phyloP scores from a whole-genome alignment of 176 grass and related monocot genomes.

The Rhipidocladum racemiflorum region DNA sequence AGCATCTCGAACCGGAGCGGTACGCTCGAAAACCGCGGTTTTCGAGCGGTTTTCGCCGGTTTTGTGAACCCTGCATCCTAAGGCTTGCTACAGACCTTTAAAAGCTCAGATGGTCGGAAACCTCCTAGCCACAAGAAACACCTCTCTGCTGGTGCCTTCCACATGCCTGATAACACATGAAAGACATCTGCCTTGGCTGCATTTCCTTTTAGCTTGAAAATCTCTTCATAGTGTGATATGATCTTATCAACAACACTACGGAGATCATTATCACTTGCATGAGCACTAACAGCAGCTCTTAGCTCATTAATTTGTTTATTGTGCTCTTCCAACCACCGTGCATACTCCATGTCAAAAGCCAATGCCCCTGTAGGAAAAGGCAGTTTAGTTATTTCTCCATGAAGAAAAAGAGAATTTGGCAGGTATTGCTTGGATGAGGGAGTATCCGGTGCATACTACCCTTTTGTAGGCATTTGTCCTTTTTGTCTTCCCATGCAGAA shows the following conservation, averaged over 20 bases:
- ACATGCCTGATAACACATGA: constrained; percentile 98
- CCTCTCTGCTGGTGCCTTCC: constrained; percentile 96
- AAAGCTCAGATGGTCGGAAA: constrained; percentile 87
- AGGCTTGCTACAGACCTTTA: constrained; percentile 59
- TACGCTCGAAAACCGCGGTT: no score
- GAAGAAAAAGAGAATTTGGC: not conserved
- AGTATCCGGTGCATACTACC: not conserved
- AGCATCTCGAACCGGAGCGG: no score
- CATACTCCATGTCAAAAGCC: constrained; percentile 93
- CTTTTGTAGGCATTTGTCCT: not conserved
- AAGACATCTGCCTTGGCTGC: constrained; percentile 93
- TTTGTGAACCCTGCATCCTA: no score
- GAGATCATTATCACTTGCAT: constrained; percentile 85
- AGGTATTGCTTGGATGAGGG: not conserved
- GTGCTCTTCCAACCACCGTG: constrained; percentile 91
- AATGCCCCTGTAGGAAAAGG: constrained; percentile 64
- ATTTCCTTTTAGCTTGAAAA: constrained; percentile 81
- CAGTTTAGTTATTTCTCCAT: not conserved
- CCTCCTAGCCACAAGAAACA: constrained; percentile 98
- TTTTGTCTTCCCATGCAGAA: not conserved
- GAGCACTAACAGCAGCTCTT: constrained; percentile 79
- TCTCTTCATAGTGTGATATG: constrained; percentile 81
- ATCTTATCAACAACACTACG: constrained; percentile 68
- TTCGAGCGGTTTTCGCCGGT: no score
- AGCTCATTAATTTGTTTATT: constrained; percentile 87